Percentiles rank a stretch among this genome's conserved stretches.
These are phyloP conservation scores for Apiospora phragmitis DNA, from an alignment of 2,329 filamentous ascomycete genomes.

Conservation along the genomic window DNA sequence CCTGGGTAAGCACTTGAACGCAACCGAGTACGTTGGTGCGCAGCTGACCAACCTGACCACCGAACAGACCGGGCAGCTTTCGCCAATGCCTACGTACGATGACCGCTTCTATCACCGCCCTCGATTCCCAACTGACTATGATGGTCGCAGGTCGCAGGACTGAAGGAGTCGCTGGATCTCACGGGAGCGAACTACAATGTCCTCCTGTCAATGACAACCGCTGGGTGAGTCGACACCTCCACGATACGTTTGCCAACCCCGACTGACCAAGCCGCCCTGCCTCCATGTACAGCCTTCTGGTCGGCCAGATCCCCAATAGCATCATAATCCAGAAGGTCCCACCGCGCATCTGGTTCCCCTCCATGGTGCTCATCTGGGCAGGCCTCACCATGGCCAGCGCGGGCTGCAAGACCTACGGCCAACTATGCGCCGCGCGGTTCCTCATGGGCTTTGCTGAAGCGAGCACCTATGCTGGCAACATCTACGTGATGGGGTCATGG, in stretches of 20 bases:
- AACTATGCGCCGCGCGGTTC: slow-evolving; percentile 41
- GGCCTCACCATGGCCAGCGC: slow-evolving; percentile 39
- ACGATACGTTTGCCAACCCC: not conserved
- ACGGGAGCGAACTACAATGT: slow-evolving; percentile 40
- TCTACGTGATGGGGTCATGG: slow-evolving; percentile 8
- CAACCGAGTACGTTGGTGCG: not conserved
- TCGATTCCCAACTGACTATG: not conserved
- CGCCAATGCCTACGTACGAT: slow-evolving; percentile 40
- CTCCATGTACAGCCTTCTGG: not conserved
- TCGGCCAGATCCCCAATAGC: slow-evolving; percentile 45
- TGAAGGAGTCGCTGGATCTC: slow-evolving; percentile 38
- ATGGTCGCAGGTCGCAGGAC: slow-evolving; percentile 31
- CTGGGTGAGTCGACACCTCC: slow-evolving; percentile 23
- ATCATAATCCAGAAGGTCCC: slow-evolving; percentile 48
- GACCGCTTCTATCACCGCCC: not conserved
- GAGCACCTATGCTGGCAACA: slow-evolving; percentile 37
- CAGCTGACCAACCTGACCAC: not conserved
- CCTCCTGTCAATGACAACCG: slow-evolving; percentile 34
- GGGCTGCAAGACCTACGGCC: slow-evolving; percentile 30
- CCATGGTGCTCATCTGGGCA: slow-evolving; percentile 49
- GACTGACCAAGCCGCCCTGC: not conserved
- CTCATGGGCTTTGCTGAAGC: slow-evolving; percentile 46
- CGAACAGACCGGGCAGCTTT: slow-evolving; percentile 39
- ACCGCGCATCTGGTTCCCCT: slow-evolving; percentile 48
- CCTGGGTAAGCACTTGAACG: slow-evolving; percentile 22